Conservation (phyloP, 768 basidiomycete genomes). For the Candolleomyces aberdarensis region DNA sequence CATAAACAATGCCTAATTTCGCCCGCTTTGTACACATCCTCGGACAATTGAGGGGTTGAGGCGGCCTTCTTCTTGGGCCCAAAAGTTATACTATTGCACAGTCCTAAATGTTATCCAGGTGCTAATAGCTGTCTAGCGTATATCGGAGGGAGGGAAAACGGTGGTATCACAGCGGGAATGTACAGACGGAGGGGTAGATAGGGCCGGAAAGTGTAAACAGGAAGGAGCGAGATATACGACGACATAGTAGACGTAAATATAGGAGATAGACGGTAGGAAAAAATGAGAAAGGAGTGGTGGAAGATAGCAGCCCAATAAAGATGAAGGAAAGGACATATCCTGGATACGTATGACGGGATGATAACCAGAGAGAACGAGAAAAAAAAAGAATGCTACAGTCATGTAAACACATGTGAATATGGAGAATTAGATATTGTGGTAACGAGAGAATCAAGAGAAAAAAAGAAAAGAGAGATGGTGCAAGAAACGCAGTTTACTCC, state of each 20-base stretch:
- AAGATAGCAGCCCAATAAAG: background rate
- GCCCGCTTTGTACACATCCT: background rate
- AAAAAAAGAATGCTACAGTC: constrained; percentile 5
- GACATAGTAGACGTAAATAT: background rate
- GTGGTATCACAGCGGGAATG: too few relatives aligned
- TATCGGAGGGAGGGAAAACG: too few relatives aligned
- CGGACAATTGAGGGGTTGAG: background rate
- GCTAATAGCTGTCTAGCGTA: too few relatives aligned
- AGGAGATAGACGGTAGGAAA: background rate
- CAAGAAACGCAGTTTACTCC: constrained; percentile 37
- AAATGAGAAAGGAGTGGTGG: constrained; percentile 6
- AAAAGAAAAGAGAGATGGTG: constrained; percentile 6
- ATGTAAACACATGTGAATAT: constrained; percentile 6
- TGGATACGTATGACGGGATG: background rate
- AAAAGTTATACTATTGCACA: too few relatives aligned
- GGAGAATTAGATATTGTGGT: constrained; percentile 6
- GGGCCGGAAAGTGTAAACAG: too few relatives aligned
- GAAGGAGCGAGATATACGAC: background rate
- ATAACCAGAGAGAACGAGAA: background rate
- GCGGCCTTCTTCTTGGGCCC: too few relatives aligned
- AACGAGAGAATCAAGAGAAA: constrained; percentile 5
- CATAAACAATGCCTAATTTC: background rate
- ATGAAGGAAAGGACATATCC: constrained; percentile 1
- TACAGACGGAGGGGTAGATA: too few relatives aligned
- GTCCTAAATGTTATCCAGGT: too few relatives aligned